A percentile compares a stretch with the other conserved stretches of the same genome.
These are phyloP conservation scores for Neltuma alba DNA, from an alignment of 306 rosid species.

Conservation along the genomic window DNA sequence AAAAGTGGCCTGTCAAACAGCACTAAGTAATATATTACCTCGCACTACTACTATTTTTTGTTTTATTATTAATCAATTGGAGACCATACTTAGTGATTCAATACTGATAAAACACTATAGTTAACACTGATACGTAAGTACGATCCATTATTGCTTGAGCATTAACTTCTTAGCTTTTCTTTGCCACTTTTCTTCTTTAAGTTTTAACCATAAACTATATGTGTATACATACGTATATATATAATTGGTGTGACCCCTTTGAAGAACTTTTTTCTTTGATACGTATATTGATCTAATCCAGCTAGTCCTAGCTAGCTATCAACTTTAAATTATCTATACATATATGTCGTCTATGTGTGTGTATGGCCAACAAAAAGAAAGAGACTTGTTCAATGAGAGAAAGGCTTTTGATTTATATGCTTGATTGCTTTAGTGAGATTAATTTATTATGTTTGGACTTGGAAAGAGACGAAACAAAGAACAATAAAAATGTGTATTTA, in stretches of 20 bases:
- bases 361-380: background rate
- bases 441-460: background rate
- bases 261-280: slow-evolving; percentile 18
- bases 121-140: slow-evolving; percentile 6
- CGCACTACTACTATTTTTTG: slow-evolving; percentile 3
- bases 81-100: slow-evolving; percentile 32
- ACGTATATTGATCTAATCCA: background rate
- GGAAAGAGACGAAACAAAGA: background rate
- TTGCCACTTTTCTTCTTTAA: background rate
- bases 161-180: slow-evolving; percentile 29
- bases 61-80: slow-evolving; percentile 28
- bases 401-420: background rate
- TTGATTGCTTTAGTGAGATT: background rate
- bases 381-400: background rate
- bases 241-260: slow-evolving; percentile 34
- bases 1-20: slow-evolving; percentile 49
- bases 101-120: slow-evolving; percentile 6
- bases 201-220: slow-evolving; percentile 30
- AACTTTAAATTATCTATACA: background rate
- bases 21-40: slow-evolving; percentile 38
- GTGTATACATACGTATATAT: too few species aligned
- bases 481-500: background rate
- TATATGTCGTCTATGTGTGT: background rate
- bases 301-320: background rate
- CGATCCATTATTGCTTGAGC: slow-evolving; percentile 39